Evolutionary conservation across 2,329 filamentous ascomycete species (phyloP), one percentile per base, ranked within the genome.

Genomic region (Phoma sp.): DNA sequence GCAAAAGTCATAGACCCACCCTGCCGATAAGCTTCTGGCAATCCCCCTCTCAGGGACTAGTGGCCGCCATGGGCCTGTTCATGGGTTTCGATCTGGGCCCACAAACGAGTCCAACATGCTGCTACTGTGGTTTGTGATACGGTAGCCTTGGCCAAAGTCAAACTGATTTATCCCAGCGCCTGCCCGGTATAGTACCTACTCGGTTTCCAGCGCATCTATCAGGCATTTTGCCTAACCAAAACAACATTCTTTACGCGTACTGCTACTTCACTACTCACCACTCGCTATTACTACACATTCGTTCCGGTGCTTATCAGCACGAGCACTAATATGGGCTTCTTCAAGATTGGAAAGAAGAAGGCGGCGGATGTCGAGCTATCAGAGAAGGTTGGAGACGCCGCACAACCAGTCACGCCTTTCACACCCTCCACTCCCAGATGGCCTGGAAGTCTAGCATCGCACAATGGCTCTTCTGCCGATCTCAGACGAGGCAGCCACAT

Each of bases 331-430:
- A 57, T 57, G 53, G 53, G 53, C 9, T 57, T 57, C 48, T 57
- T 57, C 43, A 57, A 57, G 43, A 38, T 57, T 7, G 53, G 53
- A 10, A 57, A 51, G 43, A 56, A 56, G 53, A 57, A 57, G 53
- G 33, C 13, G 7, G 48, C 15, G 22, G 53, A 57, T 48, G 53
- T 57, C 10, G 53, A 57, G 33, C 27, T 57, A 27, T 43, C 38
- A 31, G 53, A 57, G 43, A 51, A 57, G 10, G 45, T 38, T 17
- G 53, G 32, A 25, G 47, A 56, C 19, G 12, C 21, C 7, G 29
- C 25, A 12, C n/a, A 32, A 10, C 43, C 38, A 12, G 13, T 40
- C 1, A 25, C 35, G 25, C 47, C 47, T 9, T 47, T 50, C 27
- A 46, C 19, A 19, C 38, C 48, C 15, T 43, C 49, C 10, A 43